Evolutionary conservation across 306 rosid species (phyloP), one percentile per base, ranked within the genome.

Genomic region (Vigna unguiculata): DNA sequence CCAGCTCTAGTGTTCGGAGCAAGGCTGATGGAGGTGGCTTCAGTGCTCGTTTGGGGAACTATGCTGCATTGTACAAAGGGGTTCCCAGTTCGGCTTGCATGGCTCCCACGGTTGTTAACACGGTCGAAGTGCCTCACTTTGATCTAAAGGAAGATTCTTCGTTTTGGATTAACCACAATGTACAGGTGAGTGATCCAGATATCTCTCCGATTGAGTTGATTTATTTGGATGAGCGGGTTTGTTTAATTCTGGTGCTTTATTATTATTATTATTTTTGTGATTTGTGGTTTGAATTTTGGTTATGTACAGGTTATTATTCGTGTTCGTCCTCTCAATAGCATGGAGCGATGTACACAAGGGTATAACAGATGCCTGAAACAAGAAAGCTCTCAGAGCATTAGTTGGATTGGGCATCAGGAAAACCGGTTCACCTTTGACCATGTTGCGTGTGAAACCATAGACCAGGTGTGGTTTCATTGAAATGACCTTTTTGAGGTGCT

Each of bases 121-220:
- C 93, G 51, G 91, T 95, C 7, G 91, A 92, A 86, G 99, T 95
- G 17, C 97, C 99, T 90, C 93, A 92, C 90, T 95, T 95, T 71
- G 96, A 92, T 75, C 97, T 95, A 19, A 95, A 86, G 86, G 99
- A 95, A 85, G 96, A 95, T 78, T 85, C 96, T 0, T 95, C 97
- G 0, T 95, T 95, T 72, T 95, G 99, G 99, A 92, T 95, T 81
- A 96, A 95, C 43, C 99, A 88, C 77, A 95, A 87, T 83, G 97
- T 92, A 84, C 99, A 95, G 97, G 99, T 91, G 58, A 77, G 94
- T 86, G 77, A 71, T 69, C 2, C 24, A 24, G 24, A 65, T 45
- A 57, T 65, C 2, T 9, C 60, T 68, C 43, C 43, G 43, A 19
- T 47, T 20, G 32, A 20, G 51, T 43, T 71, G 21, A 60, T 79